Evolutionary conservation across 257 asterid genomes (phyloP), one percentile per base, ranked within the genome.

Genomic region (Primulina eburnea): DNA sequence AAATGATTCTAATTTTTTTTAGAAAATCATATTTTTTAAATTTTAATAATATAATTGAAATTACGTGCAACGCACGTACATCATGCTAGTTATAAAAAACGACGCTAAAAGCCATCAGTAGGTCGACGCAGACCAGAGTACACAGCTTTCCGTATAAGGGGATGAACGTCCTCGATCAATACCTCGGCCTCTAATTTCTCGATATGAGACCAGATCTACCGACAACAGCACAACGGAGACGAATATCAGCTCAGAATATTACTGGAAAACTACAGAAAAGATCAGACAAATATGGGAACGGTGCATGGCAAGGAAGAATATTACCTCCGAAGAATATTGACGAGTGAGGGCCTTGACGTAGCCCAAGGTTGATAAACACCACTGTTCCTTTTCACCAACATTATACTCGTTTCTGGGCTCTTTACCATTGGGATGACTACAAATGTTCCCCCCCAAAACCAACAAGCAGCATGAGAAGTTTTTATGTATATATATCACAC

Each of bases 331-430:
- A 72, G 97, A 95, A 80, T 85, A 94, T 75, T 88, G 99, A 69
- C 96, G 89, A 2, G 99, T 81, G 74, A 94, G 82, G 70, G 99
- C 94, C 88, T 86, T 94, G 80, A 91, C 90, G 66, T 94, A 89
- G 65, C 96, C 96, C 74, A 94, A 86, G 66, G 97, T 94, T 72
- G 99, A 72, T 76, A 88, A 80, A 75, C 99, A 94, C 99, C 99
- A 94, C 63, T 94, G 99, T 69, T 89, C 92, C 83, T 77, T 88
- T 81, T 91, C 99, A 53, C 87, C 92, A 62, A 94, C 79, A 78
- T 81, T 82, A 76, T 85, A 87, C 71, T 75, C 89, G 73, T 71
- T 85, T 52, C 68, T 64, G 16, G 78, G 75, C 76, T 62, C 82
- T 65, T 68, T 82, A 40, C 96, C 92, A 58, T 85, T 86, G 10